Evolutionary conservation across 805 yeast genomes (phyloP).

Genomic region (Tetrapisispora namnaoensis): DNA sequence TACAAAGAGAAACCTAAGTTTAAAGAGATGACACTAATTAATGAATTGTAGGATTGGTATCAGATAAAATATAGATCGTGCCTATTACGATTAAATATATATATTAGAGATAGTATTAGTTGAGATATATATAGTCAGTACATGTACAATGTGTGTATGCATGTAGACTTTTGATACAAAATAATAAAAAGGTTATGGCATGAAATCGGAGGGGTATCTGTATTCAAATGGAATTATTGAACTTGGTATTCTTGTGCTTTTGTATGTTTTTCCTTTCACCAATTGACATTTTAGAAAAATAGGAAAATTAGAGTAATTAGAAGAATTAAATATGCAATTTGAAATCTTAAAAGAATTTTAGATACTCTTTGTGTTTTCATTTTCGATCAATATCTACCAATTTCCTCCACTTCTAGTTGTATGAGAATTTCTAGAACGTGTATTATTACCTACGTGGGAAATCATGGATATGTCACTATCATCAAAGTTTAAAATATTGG

Average conservation of each 20-base stretch:
- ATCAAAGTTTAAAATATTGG: slow-evolving; percentile 18
- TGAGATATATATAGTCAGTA: not conserved
- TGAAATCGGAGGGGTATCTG: not conserved
- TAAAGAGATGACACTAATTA: not conserved
- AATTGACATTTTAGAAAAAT: too few species aligned
- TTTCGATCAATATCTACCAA: slow-evolving; percentile 10
- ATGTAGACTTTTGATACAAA: not conserved
- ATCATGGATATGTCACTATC: slow-evolving; percentile 30
- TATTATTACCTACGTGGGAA: slow-evolving; percentile 24
- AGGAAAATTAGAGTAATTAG: too few species aligned
- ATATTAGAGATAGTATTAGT: not conserved
- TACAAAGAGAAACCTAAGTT: not conserved
- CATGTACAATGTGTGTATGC: not conserved
- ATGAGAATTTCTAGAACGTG: slow-evolving; percentile 10
- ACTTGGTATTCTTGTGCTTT: too few species aligned
- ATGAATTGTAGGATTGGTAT: not conserved
- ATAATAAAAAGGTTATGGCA: too few species aligned
- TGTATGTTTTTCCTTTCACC: too few species aligned
- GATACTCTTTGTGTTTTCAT: not conserved
- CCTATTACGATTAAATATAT: not conserved
- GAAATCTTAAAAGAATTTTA: not conserved
- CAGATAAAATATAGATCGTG: too few species aligned
- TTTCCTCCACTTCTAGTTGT: slow-evolving; percentile 28
- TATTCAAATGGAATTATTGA: not conserved
- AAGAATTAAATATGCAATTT: too few species aligned